Evolutionary conservation across 768 basidiomycete genomes (phyloP), one percentile per base, ranked within the genome.

Genomic region (Pleurotus tuber-regium): DNA sequence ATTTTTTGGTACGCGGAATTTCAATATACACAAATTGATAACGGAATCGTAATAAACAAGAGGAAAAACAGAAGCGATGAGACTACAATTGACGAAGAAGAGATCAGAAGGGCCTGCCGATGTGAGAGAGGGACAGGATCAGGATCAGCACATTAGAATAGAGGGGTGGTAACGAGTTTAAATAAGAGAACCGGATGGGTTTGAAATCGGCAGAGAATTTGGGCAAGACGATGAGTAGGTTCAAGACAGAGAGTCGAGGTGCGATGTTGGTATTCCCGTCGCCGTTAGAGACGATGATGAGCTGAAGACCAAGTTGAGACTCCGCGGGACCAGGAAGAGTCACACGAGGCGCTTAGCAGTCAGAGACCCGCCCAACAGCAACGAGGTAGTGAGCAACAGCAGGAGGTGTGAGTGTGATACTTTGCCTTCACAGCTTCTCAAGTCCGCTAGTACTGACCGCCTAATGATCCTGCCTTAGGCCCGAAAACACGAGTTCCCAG

Each of bases 91-190:
- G n/a, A n/a, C 30, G 19, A 48, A 21, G 46, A 31, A 33, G 29
- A 23, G 46, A 48, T 48, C 46, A 48, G 46, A 48, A 48, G 46
- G 46, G 43, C 43, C 43, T 29, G 21, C n/a, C 18, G n/a, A 31
- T 48, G 46, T 48, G 46, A 30, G 46, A 48, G 46, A 30, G 28
- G 21, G 30, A 16, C n/a, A n/a, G n/a, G n/a, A 42, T 23, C 41
- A 42, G 41, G 46, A 48, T 48, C 28, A 35, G 30, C 46, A 48
- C 23, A 31, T 21, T 48, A 23, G 31, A 30, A 35, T 24, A 8
- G 41, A 25, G 41, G 11, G 41, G 41, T 19, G 11, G 41, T 19
- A 42, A 42, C 21, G 41, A 38, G n/a, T 7, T 42, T 42, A 42
- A 10, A 42, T 42, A 24, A 24, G 41, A 42, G 41, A 42, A 19